Evolutionary conservation across 2,329 filamentous ascomycete genomes (phyloP), one percentile per base, ranked within the genome.

Genomic region (Ophiocordyceps camponoti-saundersi): DNA sequence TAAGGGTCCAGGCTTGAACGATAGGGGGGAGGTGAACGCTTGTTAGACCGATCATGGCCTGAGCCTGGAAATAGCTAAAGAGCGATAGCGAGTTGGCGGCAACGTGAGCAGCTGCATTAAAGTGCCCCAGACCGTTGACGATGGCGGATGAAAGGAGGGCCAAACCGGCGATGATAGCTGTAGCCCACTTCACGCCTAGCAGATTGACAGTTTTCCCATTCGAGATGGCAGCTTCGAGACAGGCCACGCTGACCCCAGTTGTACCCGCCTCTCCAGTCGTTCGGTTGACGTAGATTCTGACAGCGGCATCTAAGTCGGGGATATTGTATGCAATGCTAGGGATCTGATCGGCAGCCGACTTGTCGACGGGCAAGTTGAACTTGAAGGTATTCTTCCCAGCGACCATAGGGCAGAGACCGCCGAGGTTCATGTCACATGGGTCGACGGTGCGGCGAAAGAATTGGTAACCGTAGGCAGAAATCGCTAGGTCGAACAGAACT

Each of bases 161-260:
- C 43, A 94, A 67, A 50, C 86, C 87, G 52, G 87, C 86, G 56
- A 95, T 88, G 53, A 93, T 72, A 48, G 90, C 90, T 22, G 89
- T 88, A 36, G 79, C 74, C 89, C 89, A 95, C 56, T 88, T 87
- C 39, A 95, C 88, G 50, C 81, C 87, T 51, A 86, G 71, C 56
- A 95, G 78, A 61, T 95, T 80, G 47, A 95, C 90, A 0, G 88
- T 94, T 66, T 95, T 86, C 51, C 85, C 85, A 62, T 95, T 96
- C 54, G 87, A 93, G 46, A 95, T 73, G 51, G 80, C 72, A 44
- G 88, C 88, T 68, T 95, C 84, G 46, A 95, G 79, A 61, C 90
- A 96, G 47, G 89, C 87, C 46, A 93, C 76, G 56, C 73, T 79
- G 44, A 74, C 66, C 46, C 73, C 71, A 5, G 66, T 68, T 6